Percentiles rank a stretch among this genome's conserved stretches.
These are phyloP conservation scores for Hirsutella thompsonii DNA, from an alignment of 2,329 filamentous ascomycete species.

Conservation along the genomic window DNA sequence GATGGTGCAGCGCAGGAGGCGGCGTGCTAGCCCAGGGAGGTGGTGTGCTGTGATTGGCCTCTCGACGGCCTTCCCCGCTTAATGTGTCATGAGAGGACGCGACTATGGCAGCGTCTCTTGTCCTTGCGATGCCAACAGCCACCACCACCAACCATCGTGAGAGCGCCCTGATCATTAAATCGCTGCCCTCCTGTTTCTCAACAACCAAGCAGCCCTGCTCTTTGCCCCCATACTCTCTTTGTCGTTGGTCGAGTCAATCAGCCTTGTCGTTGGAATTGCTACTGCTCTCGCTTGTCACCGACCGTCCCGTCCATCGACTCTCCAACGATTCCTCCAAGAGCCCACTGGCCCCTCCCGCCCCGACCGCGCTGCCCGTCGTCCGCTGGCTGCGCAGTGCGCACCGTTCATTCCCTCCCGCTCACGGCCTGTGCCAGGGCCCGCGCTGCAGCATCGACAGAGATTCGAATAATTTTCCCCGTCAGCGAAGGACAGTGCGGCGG, in stretches of 20 bases:
- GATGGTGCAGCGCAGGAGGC: slow-evolving; percentile 7
- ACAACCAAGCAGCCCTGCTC: neutral
- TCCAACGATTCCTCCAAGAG: neutral
- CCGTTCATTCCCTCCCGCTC: neutral
- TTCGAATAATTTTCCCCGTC: slow-evolving; percentile 5
- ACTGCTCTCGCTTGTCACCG: neutral
- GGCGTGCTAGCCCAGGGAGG: slow-evolving; percentile 6
- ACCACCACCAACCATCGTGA: slow-evolving; percentile 7
- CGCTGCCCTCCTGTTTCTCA: neutral
- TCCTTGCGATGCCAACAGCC: slow-evolving; percentile 1
- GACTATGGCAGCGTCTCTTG: neutral
- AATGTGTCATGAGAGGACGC: slow-evolving; percentile 23
- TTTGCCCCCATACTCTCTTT: neutral
- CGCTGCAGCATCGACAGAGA: neutral
- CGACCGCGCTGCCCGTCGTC: neutral
- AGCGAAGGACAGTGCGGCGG: slow-evolving; percentile 13
- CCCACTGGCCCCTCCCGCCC: neutral
- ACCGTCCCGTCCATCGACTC: neutral
- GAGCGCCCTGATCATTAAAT: slow-evolving; percentile 1
- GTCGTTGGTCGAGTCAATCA: neutral
- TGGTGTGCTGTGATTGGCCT: slow-evolving; percentile 17
- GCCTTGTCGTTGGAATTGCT: neutral
- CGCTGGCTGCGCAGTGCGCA: neutral
- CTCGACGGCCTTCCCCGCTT: slow-evolving; percentile 18
- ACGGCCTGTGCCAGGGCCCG: neutral